Evolutionary conservation across 495 filamentous ascomycete species (phyloP).

Genomic region (Opeltia flavorubescens): DNA sequence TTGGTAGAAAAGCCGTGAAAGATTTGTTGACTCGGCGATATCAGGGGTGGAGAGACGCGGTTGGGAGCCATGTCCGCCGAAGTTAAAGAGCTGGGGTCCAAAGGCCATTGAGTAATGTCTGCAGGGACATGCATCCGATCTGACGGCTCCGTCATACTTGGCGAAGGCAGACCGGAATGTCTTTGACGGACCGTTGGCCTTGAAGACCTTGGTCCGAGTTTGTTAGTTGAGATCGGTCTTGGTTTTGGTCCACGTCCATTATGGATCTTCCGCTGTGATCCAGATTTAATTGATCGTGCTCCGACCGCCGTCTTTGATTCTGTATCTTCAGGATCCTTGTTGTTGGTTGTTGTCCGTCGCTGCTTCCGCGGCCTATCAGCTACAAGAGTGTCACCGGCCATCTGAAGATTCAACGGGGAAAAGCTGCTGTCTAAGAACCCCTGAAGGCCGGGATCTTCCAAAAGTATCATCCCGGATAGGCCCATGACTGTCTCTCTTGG

Average conservation of each 20-base stretch:
- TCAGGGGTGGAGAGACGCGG: background rate
- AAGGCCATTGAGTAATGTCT: background rate
- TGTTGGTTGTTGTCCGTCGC: constrained; percentile 4
- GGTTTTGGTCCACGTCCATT: background rate
- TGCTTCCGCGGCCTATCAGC: constrained; percentile 7
- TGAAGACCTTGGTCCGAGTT: background rate
- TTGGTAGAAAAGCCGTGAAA: background rate
- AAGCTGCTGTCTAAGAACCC: constrained; percentile 21
- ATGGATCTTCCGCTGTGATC: background rate
- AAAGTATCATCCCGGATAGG: constrained; percentile 30
- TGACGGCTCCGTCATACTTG: background rate
- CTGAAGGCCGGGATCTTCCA: constrained; percentile 31
- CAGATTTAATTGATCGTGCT: background rate
- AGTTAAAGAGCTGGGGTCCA: background rate
- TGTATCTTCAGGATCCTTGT: constrained; percentile 3
- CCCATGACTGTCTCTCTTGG: constrained; percentile 31
- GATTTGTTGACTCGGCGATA: background rate
- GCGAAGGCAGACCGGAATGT: background rate
- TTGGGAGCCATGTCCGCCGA: background rate
- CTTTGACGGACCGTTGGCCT: background rate
- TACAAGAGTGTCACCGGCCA: constrained; percentile 11
- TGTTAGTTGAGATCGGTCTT: background rate
- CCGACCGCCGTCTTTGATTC: background rate
- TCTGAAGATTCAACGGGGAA: constrained; percentile 24
- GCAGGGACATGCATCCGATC: background rate